phyloP scores from a whole-genome alignment of 768 basidiomycete species.

The Clathrus columnatus region DNA sequence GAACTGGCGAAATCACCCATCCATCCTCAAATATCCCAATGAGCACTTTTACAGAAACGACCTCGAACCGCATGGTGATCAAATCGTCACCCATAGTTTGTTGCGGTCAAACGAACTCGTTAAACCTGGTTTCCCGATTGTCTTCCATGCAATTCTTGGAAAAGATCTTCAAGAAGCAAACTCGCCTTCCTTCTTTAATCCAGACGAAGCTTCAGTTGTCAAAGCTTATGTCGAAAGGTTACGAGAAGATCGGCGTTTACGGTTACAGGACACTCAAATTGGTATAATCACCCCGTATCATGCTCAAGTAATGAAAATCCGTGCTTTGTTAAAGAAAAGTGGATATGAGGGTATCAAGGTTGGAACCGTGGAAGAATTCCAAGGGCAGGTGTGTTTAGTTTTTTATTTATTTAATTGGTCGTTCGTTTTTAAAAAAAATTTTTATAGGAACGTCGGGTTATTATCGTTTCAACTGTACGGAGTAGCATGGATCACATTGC shows the following conservation, averaged over 20 bases:
- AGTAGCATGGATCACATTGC: slow-evolving; percentile 42
- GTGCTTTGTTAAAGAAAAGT: slow-evolving; percentile 18
- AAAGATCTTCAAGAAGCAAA: slow-evolving; percentile 25
- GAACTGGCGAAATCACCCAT: slow-evolving; percentile 49
- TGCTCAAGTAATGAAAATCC: slow-evolving; percentile 29
- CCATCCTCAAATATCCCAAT: slow-evolving; percentile 50
- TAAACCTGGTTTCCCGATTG: slow-evolving; percentile 21
- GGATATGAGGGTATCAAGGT: slow-evolving; percentile 21
- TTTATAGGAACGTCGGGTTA: slow-evolving; percentile 43
- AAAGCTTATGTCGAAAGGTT: slow-evolving; percentile 25
- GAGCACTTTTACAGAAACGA: slow-evolving; percentile 30
- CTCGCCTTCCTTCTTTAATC: slow-evolving; percentile 35
- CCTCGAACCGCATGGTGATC: slow-evolving; percentile 23
- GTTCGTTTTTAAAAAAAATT: background rate
- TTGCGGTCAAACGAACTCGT: slow-evolving; percentile 22
- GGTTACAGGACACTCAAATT: slow-evolving; percentile 25
- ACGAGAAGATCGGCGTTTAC: slow-evolving; percentile 18
- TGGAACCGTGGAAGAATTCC: slow-evolving; percentile 33
- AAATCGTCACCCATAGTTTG: slow-evolving; percentile 19
- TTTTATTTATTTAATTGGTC: background rate
- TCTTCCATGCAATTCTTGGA: slow-evolving; percentile 28
- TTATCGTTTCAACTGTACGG: slow-evolving; percentile 51
- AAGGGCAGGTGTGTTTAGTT: slow-evolving; percentile 26
- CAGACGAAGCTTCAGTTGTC: slow-evolving; percentile 28
- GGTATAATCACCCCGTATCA: slow-evolving; percentile 34